These are phyloP conservation scores for Exsudoporus frostii DNA, from an alignment of 768 basidiomycete species.

Conservation along the genomic window DNA sequence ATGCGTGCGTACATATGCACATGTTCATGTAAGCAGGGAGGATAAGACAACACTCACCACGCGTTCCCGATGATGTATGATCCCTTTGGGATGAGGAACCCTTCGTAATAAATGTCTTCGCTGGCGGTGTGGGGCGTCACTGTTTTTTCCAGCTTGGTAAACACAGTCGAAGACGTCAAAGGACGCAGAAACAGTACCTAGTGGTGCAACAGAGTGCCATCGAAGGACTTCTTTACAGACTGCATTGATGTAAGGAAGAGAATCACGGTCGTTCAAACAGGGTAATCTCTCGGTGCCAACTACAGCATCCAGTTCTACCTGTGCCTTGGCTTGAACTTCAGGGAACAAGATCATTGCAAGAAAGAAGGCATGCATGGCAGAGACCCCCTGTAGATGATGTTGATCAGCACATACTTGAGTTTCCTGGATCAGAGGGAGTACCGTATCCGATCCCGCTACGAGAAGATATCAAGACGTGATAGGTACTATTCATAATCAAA, in stretches of 20 bases:
- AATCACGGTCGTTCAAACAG: slow-evolving; percentile 18
- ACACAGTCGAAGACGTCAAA: not conserved
- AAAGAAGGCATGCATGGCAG: slow-evolving; percentile 20
- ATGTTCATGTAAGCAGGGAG: not conserved
- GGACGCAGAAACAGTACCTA: slow-evolving; percentile 29
- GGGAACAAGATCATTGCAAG: slow-evolving; percentile 25
- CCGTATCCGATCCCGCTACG: slow-evolving; percentile 45
- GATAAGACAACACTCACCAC: slow-evolving; percentile 19
- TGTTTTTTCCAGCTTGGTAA: not conserved
- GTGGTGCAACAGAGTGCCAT: slow-evolving; percentile 18
- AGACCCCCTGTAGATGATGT: slow-evolving; percentile 6
- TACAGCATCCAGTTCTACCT: slow-evolving; percentile 24
- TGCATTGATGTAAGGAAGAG: slow-evolving; percentile 27
- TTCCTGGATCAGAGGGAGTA: slow-evolving; percentile 32
- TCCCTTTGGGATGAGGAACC: slow-evolving; percentile 24
- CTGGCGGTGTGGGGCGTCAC: slow-evolving; percentile 14
- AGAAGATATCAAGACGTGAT: not conserved
- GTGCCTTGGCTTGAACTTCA: slow-evolving; percentile 22
- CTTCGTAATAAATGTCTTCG: too few relatives aligned
- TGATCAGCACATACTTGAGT: slow-evolving; percentile 26
- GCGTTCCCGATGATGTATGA: slow-evolving; percentile 18
- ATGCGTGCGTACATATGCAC: not conserved
- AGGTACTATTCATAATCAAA: rapidly evolving
- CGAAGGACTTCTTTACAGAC: slow-evolving; percentile 26
- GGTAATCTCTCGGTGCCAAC: slow-evolving; percentile 22